Evolutionary conservation across 75 land plant genomes (phyloP), one percentile per base, ranked within the genome.

Genomic region (Chamaecyparis obtusa): DNA sequence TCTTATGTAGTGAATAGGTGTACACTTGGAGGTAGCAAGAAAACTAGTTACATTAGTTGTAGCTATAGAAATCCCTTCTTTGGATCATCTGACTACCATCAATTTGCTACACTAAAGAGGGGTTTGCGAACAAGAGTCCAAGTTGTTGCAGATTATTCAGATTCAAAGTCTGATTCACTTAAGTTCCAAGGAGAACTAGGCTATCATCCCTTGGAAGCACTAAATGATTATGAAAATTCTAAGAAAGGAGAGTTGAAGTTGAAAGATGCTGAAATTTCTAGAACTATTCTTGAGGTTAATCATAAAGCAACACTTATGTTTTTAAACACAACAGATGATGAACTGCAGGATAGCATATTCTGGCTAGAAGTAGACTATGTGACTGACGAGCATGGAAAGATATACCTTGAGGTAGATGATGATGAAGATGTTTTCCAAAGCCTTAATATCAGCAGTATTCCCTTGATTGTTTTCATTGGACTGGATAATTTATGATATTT

Each of bases 361-460:
- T 95, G 94, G 91, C 95, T 97, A 41, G 95, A 94, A 37, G 71
- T 95, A 69, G 92, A 93, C 39, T 97, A 94, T 84, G 79, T 95
- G 51, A 95, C 95, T 41, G 99, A 97, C 83, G 98, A 96, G 87
- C 90, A 95, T 91, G 99, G 99, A 91, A 98, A 96, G 86, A 91
- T 97, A 14, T 97, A 96, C 90, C 93, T 97, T 78, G 93, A 97
- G 87, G 93, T 93, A 88, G 87, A 89, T 19, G 88, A 90, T 86
- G 94, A 95, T 46, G 92, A 97, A 80, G 95, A 94, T 36, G 84
- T 94, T 87, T 84, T 95, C 86, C 89, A 92, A 86, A 83, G 76
- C 44, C 89, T 95, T 35, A 88, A 90, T 30, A 69, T 89, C 16
- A 91, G 92, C 32, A 92, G 93, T 87, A 93, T 87, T 82, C 90